Percentiles rank a stretch among this genome's conserved stretches.
phyloP scores from a whole-genome alignment of 2,329 filamentous ascomycete species.

The Fusarium bactridioides region DNA sequence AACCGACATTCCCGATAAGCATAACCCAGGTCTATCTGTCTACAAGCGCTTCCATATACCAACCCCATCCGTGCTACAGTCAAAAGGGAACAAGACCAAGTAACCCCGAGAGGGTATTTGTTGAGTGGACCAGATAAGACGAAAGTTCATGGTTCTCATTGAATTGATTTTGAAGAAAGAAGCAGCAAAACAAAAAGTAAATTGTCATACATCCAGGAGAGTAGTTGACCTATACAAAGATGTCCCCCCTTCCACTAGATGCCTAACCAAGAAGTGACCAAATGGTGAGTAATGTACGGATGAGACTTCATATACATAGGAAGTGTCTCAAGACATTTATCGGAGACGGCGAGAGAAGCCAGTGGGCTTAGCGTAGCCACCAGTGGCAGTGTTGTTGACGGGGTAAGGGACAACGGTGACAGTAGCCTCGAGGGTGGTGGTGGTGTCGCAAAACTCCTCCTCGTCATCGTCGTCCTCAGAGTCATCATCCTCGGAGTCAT shows the following conservation, averaged over 20 bases:
- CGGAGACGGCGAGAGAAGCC: conserved; percentile 47
- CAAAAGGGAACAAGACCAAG: conserved; percentile 11
- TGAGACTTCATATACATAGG: conserved; percentile 28
- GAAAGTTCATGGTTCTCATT: conserved; percentile 42
- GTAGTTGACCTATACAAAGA: conserved; percentile 25
- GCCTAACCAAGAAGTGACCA: conserved; percentile 32
- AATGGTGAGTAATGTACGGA: conserved; percentile 39
- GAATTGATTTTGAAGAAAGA: conserved; percentile 38
- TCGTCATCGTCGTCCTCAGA: conserved; percentile 22
- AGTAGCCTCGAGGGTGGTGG: conserved; percentile 43
- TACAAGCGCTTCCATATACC: conserved; percentile 10
- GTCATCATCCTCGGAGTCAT: conserved; percentile 28
- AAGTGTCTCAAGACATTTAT: conserved; percentile 36
- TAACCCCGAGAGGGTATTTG: neutral
- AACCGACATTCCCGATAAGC: conserved; percentile 8
- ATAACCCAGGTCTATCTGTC: conserved; percentile 36
- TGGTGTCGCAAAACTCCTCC: conserved; percentile 35
- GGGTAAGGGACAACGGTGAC: conserved; percentile 55
- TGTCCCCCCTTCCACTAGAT: conserved; percentile 32
- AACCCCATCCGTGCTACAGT: neutral
- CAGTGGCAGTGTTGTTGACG: conserved; percentile 48
- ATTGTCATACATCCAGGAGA: conserved; percentile 41
- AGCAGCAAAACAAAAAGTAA: conserved; percentile 26
- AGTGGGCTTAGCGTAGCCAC: conserved; percentile 46
- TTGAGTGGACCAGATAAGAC: conserved; percentile 33